Conservation (phyloP, 345 rosid species). For the Eutrema japonicum region DNA sequence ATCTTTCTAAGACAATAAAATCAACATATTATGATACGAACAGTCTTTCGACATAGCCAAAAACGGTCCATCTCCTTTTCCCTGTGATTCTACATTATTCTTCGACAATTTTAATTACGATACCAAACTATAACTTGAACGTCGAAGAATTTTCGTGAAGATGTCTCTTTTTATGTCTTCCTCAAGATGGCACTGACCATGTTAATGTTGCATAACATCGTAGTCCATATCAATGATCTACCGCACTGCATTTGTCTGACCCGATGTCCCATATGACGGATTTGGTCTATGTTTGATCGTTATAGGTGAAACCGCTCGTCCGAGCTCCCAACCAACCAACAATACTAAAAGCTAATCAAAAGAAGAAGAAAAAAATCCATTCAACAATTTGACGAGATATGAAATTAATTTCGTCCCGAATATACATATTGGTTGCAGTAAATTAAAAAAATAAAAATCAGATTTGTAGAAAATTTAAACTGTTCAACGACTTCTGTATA, state of each 20-base stretch:
- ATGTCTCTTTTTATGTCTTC: not conserved
- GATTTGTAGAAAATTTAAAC: not conserved
- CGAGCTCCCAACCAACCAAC: not conserved
- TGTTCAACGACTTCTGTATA: not conserved
- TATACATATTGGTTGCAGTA: not conserved
- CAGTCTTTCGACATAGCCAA: not conserved
- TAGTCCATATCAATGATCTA: not conserved
- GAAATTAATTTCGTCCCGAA: not conserved
- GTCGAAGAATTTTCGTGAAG: not conserved
- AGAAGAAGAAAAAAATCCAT: not conserved
- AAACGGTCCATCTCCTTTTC: not conserved
- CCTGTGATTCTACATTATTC: not conserved
- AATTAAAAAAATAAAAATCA: not conserved
- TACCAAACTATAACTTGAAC: not conserved
- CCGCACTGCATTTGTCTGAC: not conserved
- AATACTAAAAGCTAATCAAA: not conserved
- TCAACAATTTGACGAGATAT: not conserved
- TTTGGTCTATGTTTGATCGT: not conserved
- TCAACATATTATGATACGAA: not conserved
- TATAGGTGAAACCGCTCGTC: not conserved
- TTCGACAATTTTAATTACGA: not conserved
- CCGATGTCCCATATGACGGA: not conserved
- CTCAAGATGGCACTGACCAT: not conserved
- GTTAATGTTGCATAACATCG: not conserved
- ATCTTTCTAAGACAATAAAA: not conserved